Evolutionary conservation across 139 green algal genomes (phyloP).

Genomic region (Tetraselmis striata): DNA sequence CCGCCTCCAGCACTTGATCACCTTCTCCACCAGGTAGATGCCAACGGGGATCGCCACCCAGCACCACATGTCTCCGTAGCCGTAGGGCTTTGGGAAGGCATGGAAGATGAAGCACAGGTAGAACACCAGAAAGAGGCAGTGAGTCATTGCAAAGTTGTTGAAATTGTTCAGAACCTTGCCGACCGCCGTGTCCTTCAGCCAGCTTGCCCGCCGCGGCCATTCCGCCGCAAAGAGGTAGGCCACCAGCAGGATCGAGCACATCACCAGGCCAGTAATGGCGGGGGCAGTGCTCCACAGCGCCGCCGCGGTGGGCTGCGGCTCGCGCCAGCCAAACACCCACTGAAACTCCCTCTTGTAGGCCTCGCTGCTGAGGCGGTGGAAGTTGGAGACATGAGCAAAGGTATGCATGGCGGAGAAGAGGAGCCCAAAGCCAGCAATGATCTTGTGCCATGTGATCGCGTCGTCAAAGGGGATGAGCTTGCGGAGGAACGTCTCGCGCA

Average conservation of each 20-base stretch:
- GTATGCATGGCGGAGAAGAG: conserved; percentile 3
- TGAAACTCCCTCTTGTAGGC: background rate
- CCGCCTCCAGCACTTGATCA: background rate
- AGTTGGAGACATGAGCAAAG: conserved; percentile 3
- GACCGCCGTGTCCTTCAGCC: conserved; percentile 4
- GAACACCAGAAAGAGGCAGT: background rate
- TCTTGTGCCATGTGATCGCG: conserved; percentile 12
- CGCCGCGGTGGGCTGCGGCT: background rate
- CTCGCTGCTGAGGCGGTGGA: background rate
- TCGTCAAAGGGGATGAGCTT: conserved; percentile 18
- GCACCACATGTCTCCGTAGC: conserved; percentile 2
- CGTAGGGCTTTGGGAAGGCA: background rate
- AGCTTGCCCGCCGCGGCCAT: background rate
- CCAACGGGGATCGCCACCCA: background rate
- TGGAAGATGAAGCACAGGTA: background rate
- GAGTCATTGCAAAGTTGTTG: background rate
- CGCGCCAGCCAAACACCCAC: background rate
- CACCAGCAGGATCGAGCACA: background rate
- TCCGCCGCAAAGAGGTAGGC: conserved; percentile 6
- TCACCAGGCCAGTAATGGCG: background rate
- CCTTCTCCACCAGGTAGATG: background rate
- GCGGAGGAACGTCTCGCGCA: conserved; percentile 12
- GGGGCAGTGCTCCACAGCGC: background rate
- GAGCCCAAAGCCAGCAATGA: conserved; percentile 12
- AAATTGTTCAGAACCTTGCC: conserved; percentile 4